Conservation (phyloP, 1,139 yeast genomes). For the Zygoascus hellenicus region DNA sequence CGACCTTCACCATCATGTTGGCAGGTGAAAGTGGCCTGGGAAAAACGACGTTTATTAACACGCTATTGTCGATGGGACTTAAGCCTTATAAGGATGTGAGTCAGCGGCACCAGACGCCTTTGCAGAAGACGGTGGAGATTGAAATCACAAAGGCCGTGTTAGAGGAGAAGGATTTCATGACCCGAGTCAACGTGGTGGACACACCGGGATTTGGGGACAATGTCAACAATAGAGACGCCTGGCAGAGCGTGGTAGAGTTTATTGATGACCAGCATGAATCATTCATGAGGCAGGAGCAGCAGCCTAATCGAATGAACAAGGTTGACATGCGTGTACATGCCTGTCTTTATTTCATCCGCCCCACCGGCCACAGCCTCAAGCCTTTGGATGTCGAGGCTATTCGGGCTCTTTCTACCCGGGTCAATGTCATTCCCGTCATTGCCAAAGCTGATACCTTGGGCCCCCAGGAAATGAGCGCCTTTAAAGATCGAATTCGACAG, state of each 20-base stretch:
- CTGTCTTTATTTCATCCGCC: conserved; percentile 89
- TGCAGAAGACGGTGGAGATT: conserved; percentile 86
- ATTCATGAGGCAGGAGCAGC: conserved; percentile 94
- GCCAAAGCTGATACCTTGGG: conserved; percentile 93
- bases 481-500: conserved; percentile 80
- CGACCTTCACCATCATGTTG: conserved; percentile 86
- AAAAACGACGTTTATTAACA: conserved; percentile 87
- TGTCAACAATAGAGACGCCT: conserved; percentile 85
- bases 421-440: conserved; percentile 89
- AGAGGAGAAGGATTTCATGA: conserved; percentile 85
- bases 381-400: conserved; percentile 93
- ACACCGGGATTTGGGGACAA: conserved; percentile 99
- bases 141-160: conserved; percentile 84
- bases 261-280: conserved; percentile 96
- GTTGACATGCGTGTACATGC: conserved; percentile 89
- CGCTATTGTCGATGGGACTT: conserved; percentile 59
- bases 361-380: conserved; percentile 91
- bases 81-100: conserved; percentile 60
- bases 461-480: conserved; percentile 70
- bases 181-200: conserved; percentile 83
- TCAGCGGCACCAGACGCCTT: conserved; percentile 63
- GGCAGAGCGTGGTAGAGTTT: conserved; percentile 91
- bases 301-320: conserved; percentile 60
- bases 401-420: conserved; percentile 82
- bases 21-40: conserved; percentile 94